These are phyloP conservation scores for Dryas drummondii DNA, from an alignment of 306 rosid species.

Conservation along the genomic window DNA sequence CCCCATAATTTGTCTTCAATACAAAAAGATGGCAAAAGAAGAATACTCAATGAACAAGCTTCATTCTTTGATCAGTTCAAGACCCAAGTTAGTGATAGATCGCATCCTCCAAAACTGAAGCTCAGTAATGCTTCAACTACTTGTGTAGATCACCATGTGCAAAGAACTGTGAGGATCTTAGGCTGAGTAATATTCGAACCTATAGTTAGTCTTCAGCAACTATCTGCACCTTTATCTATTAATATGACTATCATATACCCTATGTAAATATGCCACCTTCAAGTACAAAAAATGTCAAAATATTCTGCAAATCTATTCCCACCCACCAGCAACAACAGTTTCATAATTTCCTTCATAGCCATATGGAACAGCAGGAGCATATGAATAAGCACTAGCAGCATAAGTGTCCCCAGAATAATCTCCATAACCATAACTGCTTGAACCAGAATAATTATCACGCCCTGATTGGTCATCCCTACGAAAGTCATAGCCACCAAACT, in stretches of 20 bases:
- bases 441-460: conserved; percentile 22
- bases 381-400: conserved; percentile 7
- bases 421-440: conserved; percentile 28
- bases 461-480: conserved; percentile 28
- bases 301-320: conserved; percentile 42
- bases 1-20: not conserved
- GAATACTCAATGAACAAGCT: not conserved
- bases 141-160: not conserved
- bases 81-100: not conserved
- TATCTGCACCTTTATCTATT: not conserved
- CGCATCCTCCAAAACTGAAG: not conserved
- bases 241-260: not conserved
- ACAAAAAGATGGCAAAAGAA: not conserved
- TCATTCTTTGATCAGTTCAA: not conserved
- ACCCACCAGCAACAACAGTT: conserved; percentile 50
- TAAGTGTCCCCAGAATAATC: not conserved
- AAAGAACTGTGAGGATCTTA: not conserved
- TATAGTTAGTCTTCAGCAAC: conserved; percentile 12
- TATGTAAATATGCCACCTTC: not conserved
- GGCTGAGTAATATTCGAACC: not conserved
- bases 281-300: not conserved
- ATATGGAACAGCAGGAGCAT: conserved; percentile 21
- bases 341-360: conserved; percentile 29
- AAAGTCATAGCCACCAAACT: conserved; percentile 40
- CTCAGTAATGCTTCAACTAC: not conserved